Conservation (phyloP, 371 early-diverging fungal genomes). For the Batrachochytrium dendrobatidis region DNA sequence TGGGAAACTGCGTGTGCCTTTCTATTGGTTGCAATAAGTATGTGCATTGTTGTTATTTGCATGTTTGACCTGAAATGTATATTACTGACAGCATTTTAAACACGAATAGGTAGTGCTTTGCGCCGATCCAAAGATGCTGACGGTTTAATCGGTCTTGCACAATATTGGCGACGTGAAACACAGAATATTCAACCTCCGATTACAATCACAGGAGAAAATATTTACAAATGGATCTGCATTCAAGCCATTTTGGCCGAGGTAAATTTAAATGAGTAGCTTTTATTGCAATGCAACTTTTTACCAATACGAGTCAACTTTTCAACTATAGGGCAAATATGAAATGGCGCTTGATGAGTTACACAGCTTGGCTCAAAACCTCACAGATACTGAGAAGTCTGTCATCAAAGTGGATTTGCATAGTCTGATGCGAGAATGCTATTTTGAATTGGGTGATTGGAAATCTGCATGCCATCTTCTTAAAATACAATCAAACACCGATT, state of each 20-base stretch:
- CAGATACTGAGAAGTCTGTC: background rate
- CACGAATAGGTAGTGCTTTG: background rate
- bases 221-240: background rate
- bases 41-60: background rate
- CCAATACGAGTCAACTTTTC: no score
- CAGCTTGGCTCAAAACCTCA: background rate
- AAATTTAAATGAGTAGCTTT: no score
- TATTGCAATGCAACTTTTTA: no score
- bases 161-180: background rate
- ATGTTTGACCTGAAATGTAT: background rate
- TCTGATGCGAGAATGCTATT: background rate
- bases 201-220: background rate
- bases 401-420: background rate
- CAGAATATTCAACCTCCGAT: background rate
- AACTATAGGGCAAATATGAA: background rate
- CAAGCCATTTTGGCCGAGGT: background rate
- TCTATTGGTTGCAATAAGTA: background rate
- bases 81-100: background rate
- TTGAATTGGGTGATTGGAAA: background rate
- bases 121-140: slow-evolving; percentile 1
- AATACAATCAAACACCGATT: no score
- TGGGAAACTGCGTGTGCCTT: background rate
- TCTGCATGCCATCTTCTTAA: background rate
- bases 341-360: background rate
- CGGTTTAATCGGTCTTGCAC: background rate